Conservation (phyloP, 371 early-diverging fungal species). For the Chytridium lagenaria region DNA sequence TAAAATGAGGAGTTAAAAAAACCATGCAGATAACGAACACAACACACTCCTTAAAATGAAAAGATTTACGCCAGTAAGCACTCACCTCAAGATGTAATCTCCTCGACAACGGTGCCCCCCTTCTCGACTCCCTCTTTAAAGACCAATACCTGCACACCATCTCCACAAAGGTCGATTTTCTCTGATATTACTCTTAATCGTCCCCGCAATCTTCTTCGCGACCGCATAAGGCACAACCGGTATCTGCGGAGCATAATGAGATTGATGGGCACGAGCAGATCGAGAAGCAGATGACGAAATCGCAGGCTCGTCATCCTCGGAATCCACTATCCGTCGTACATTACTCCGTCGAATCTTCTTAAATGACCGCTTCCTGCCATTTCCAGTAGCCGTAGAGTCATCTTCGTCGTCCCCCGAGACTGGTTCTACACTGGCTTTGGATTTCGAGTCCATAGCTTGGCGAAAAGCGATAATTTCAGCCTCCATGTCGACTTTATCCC, state of each 20-base stretch:
- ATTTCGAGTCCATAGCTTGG: slow-evolving; percentile 20
- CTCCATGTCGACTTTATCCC: slow-evolving; percentile 64
- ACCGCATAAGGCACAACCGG: slow-evolving; percentile 76
- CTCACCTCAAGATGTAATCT: slow-evolving; percentile 89
- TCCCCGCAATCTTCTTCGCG: slow-evolving; percentile 59
- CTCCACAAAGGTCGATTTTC: slow-evolving; percentile 62
- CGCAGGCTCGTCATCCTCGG: slow-evolving; percentile 7
- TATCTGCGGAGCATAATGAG: slow-evolving; percentile 22
- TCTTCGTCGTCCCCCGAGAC: slow-evolving; percentile 22
- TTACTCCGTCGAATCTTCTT: slow-evolving; percentile 19
- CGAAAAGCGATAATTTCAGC: slow-evolving; percentile 31
- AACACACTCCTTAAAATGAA: too few relatives aligned
- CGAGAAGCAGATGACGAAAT: not conserved
- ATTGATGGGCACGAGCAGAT: slow-evolving; percentile 24
- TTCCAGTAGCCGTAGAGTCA: not conserved
- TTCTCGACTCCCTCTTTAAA: slow-evolving; percentile 82
- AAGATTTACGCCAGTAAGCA: not conserved
- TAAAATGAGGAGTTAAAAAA: too few relatives aligned
- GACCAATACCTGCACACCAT: slow-evolving; percentile 91
- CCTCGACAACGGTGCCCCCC: slow-evolving; percentile 90
- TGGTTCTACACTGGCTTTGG: slow-evolving; percentile 8
- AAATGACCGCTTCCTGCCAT: not conserved
- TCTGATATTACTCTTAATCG: slow-evolving; percentile 32
- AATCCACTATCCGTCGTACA: slow-evolving; percentile 15
- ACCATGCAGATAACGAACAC: not conserved